phyloP scores from a whole-genome alignment of 768 basidiomycete species.

The Boletus coccyginus region DNA sequence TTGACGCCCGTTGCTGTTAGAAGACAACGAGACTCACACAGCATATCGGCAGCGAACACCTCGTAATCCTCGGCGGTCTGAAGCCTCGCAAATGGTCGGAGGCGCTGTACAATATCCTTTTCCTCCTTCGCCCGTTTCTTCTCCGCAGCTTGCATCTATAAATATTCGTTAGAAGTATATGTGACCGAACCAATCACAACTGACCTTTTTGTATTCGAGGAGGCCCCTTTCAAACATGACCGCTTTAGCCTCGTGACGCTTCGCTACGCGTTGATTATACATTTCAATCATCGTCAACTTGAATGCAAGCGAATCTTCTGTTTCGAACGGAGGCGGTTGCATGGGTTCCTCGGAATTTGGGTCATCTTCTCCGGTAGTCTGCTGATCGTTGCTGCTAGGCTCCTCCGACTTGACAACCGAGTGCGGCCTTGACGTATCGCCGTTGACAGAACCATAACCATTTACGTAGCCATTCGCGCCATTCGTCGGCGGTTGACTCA shows the following conservation, averaged over 20 bases:
- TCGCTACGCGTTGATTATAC: constrained; percentile 86
- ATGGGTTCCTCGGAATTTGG: constrained; percentile 62
- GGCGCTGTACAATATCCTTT: constrained; percentile 82
- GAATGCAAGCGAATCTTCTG: constrained; percentile 76
- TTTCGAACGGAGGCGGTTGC: constrained; percentile 80
- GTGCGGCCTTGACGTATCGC: constrained; percentile 27
- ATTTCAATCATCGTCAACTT: constrained; percentile 89
- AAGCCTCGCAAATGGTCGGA: constrained; percentile 87
- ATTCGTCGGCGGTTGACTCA: constrained; percentile 24
- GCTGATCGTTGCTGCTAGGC: constrained; percentile 32
- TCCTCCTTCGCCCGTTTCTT: constrained; percentile 91
- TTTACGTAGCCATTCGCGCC: constrained; percentile 32
- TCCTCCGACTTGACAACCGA: constrained; percentile 44
- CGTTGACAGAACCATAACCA: constrained; percentile 38
- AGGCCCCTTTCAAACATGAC: constrained; percentile 91
- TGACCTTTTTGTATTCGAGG: constrained; percentile 91
- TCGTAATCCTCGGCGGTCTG: constrained; percentile 94
- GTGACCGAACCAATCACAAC: constrained; percentile 9
- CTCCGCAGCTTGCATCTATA: constrained; percentile 84
- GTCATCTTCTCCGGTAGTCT: constrained; percentile 49
- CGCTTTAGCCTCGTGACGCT: constrained; percentile 79
- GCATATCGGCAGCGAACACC: constrained; percentile 78
- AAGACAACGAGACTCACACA: constrained; percentile 56
- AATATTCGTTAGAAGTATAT: neutral
- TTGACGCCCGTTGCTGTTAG: neutral